Conservation (phyloP, 2,329 filamentous ascomycete species). For the Tolypocladium paradoxum region DNA sequence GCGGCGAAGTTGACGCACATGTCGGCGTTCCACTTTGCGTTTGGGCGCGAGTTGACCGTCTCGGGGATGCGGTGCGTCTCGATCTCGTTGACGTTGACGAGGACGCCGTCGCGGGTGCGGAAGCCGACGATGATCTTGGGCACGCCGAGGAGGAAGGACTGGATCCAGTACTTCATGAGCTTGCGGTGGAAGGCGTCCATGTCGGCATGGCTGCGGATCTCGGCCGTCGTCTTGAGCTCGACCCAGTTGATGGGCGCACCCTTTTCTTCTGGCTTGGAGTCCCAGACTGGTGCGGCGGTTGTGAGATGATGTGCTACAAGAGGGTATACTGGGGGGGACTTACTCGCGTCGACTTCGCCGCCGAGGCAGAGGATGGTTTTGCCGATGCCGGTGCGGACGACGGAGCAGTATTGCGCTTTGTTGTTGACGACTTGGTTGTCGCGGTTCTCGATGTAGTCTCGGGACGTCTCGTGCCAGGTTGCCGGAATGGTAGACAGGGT, state of each 20-base stretch:
- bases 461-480: conserved; percentile 61
- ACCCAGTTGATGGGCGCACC: conserved; percentile 78
- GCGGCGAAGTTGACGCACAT: conserved; percentile 86
- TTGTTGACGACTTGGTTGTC: conserved; percentile 69
- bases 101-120: conserved; percentile 58
- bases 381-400: conserved; percentile 82
- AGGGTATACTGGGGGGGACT: background rate
- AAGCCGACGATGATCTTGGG: conserved; percentile 89
- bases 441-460: conserved; percentile 70
- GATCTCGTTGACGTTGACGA: conserved; percentile 65
- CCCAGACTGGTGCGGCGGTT: conserved; percentile 52
- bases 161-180: conserved; percentile 91
- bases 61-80: conserved; percentile 70
- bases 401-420: conserved; percentile 88
- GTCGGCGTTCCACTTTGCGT: conserved; percentile 77
- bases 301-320: background rate
- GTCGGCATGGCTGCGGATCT: conserved; percentile 57
- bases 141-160: conserved; percentile 88
- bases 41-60: conserved; percentile 56
- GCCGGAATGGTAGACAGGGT: conserved; percentile 65
- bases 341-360: conserved; percentile 87
- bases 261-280: conserved; percentile 58
- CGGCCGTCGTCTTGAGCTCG: conserved; percentile 83
- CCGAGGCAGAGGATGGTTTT: conserved; percentile 66
- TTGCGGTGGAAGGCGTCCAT: conserved; percentile 75